These are phyloP conservation scores for Arthrinium phaeospermum DNA, from an alignment of 2,329 filamentous ascomycete genomes.

Conservation along the genomic window DNA sequence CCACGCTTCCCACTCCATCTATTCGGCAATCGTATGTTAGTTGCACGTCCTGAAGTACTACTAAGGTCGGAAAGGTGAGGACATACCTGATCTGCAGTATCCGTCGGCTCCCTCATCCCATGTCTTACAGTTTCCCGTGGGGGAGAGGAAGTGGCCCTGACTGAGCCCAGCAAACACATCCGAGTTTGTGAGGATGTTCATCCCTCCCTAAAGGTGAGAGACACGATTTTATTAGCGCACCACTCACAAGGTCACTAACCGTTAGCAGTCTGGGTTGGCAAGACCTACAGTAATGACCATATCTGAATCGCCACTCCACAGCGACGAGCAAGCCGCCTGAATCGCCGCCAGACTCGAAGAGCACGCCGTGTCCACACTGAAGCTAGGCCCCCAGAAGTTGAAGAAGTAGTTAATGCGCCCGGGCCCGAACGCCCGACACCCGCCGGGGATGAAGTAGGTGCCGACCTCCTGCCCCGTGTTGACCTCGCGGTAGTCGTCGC, in stretches of 20 bases:
- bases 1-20: constrained; percentile 30
- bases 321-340: constrained; percentile 59
- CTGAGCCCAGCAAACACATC: constrained; percentile 70
- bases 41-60: no score
- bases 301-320: constrained; percentile 69
- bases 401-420: constrained; percentile 79
- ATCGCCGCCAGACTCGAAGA: constrained; percentile 77
- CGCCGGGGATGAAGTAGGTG: constrained; percentile 55
- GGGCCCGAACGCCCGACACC: constrained; percentile 48
- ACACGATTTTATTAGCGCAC: neutral
- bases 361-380: constrained; percentile 79
- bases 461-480: constrained; percentile 76
- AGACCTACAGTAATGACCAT: constrained; percentile 58
- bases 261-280: neutral
- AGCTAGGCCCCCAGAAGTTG: constrained; percentile 75
- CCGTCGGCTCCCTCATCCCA: constrained; percentile 70
- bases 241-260: neutral
- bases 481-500: constrained; percentile 78
- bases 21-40: neutral
- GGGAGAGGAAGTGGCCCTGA: constrained; percentile 68
- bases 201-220: constrained; percentile 50
- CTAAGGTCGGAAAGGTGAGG: neutral
- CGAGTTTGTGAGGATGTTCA: constrained; percentile 70
- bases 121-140: constrained; percentile 48
- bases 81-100: constrained; percentile 42